Conservation (phyloP, 2,329 filamentous ascomycete genomes). For the Colletotrichum coccodes region DNA sequence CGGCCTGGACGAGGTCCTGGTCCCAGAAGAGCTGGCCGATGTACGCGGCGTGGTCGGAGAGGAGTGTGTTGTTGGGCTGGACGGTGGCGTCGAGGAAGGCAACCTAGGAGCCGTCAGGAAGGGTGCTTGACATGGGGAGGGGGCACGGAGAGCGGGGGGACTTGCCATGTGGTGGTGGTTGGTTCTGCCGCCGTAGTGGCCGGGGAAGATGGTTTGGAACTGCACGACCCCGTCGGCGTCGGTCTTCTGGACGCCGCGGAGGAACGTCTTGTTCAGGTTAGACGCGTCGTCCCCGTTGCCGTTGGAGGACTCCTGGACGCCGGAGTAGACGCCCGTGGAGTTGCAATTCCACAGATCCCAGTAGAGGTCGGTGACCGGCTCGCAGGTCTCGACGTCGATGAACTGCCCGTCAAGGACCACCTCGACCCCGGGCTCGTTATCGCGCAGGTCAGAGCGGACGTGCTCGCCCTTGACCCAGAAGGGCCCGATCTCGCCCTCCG, state of each 20-base stretch:
- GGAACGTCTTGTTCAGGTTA: constrained; percentile 22
- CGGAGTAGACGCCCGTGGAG: constrained; percentile 53
- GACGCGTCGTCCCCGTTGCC: constrained; percentile 11
- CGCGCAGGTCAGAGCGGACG: constrained; percentile 24
- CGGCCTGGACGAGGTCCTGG: constrained; percentile 14
- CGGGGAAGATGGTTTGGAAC: constrained; percentile 55
- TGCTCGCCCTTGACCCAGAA: constrained; percentile 47
- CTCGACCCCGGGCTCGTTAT: constrained; percentile 20
- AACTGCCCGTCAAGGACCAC: constrained; percentile 26
- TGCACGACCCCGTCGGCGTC: constrained; percentile 39
- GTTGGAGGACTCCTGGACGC: constrained; percentile 37
- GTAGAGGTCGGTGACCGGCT: constrained; percentile 28
- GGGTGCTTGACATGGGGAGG: neutral
- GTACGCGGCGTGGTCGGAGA: constrained; percentile 51
- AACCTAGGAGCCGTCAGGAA: neutral
- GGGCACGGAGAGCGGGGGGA: neutral
- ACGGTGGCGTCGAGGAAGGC: constrained; percentile 20
- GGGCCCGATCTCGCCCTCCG: constrained; percentile 58
- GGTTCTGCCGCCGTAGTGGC: constrained; percentile 55
- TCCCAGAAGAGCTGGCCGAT: constrained; percentile 31
- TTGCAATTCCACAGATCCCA: constrained; percentile 39
- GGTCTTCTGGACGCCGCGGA: constrained; percentile 34
- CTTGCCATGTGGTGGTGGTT: constrained; percentile 56
- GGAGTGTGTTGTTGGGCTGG: constrained; percentile 54
- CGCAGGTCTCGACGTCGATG: constrained; percentile 28